Conservation (phyloP, 306 rosid genomes). For the Calophaca sinica region DNA sequence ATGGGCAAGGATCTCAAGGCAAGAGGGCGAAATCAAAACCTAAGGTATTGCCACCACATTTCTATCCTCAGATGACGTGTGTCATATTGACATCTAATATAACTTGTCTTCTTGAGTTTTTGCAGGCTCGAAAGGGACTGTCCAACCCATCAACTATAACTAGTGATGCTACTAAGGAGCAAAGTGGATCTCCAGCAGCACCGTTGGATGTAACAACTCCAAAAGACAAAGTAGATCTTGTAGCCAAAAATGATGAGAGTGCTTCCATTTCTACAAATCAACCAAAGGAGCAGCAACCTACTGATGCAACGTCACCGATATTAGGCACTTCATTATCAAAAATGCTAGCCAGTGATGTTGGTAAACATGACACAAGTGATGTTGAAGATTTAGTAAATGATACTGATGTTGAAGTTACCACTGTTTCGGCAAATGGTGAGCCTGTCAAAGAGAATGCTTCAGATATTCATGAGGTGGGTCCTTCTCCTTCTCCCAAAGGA, state of each 20-base stretch:
- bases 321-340: constrained; percentile 51
- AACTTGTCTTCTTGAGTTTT: constrained; percentile 39
- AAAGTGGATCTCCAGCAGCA: constrained; percentile 48
- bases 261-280: constrained; percentile 49
- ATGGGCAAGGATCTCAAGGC: constrained; percentile 87
- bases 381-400: constrained; percentile 49
- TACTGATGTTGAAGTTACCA: constrained; percentile 53
- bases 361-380: constrained; percentile 51
- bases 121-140: constrained; percentile 64
- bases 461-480: constrained; percentile 58
- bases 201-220: constrained; percentile 51
- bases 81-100: constrained; percentile 33
- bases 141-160: constrained; percentile 47
- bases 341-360: constrained; percentile 51
- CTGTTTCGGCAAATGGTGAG: constrained; percentile 57
- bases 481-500: constrained; percentile 52
- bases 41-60: constrained; percentile 62
- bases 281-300: constrained; percentile 51
- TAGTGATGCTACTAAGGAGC: constrained; percentile 53
- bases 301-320: constrained; percentile 48
- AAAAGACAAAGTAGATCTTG: constrained; percentile 52
- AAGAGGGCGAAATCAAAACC: constrained; percentile 67
- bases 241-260: constrained; percentile 56
- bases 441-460: constrained; percentile 52
- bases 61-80: constrained; percentile 20